phyloP scores from a whole-genome alignment of 495 filamentous ascomycete genomes.

The Talaromyces borbonicus region DNA sequence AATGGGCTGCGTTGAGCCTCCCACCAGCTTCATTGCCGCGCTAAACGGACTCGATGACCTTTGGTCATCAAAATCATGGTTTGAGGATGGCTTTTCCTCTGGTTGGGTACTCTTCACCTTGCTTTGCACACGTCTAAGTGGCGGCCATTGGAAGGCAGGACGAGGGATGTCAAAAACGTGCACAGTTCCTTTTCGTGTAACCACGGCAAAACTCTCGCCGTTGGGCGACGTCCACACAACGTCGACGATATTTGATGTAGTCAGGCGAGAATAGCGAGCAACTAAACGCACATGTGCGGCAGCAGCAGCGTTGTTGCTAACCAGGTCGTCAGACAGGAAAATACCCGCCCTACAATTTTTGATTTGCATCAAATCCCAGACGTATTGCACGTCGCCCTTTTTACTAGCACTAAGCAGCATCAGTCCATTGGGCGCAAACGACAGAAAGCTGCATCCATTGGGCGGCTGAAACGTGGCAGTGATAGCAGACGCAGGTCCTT shows the following conservation, averaged over 20 bases:
- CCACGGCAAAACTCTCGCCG: constrained; percentile 70
- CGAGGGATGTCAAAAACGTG: constrained; percentile 82
- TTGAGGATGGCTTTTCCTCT: constrained; percentile 14
- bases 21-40: constrained; percentile 50
- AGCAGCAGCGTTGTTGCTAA: constrained; percentile 18
- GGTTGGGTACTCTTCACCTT: constrained; percentile 22
- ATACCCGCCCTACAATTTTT: constrained; percentile 32
- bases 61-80: constrained; percentile 34
- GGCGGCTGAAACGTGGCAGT: constrained; percentile 71
- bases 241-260: constrained; percentile 79
- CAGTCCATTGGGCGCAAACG: constrained; percentile 76
- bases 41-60: constrained; percentile 51
- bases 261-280: constrained; percentile 80
- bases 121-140: constrained; percentile 53
- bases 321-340: constrained; percentile 29
- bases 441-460: constrained; percentile 83
- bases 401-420: constrained; percentile 79
- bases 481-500: constrained; percentile 41
- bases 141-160: constrained; percentile 81
- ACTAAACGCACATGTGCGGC: constrained; percentile 66
- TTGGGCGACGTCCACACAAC: constrained; percentile 77
- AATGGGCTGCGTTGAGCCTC: constrained; percentile 48
- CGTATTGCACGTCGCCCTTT: constrained; percentile 84
- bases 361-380: constrained; percentile 82
- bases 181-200: constrained; percentile 87